Base-by-base conservation (phyloP, 352 stramenopile genomes). In the Blastocystis hominis region DNA sequence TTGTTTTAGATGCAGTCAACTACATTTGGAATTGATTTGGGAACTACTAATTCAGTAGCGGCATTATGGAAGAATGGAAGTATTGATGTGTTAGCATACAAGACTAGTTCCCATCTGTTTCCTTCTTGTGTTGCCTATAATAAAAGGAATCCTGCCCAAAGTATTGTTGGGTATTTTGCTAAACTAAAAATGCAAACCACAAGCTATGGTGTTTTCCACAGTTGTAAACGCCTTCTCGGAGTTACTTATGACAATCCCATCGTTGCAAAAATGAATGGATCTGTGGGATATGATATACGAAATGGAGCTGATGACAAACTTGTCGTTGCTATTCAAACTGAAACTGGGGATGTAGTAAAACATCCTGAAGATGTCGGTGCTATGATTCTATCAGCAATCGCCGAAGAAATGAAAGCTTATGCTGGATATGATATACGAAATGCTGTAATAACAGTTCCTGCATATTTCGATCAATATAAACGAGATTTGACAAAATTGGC, bases 391-490 rank as follows among this genome's bases (percentile, higher is more conserved):
- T 30, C 10, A 17, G 13, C 66, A 15, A 7, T 84, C 4, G 13
- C 59, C 24, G 50, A 44, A 34, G 2, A 53, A 34, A 84, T 34
- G 5, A 5, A 56, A 15, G 36, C 34, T 3, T 84, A 68, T 68
- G 55, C 55, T 5, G 72, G 72, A 15, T 64, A 64, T 68, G 50
- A 66, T 34, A 84, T 84, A 7, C 50, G 20, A 13, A 64, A 84
- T 4, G 46, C 30, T 24, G 72, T 84, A 7, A 84, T 87, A n/a
- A 87, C 77, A 40, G 77, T 87, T 24, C 77, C 77, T 44, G 77
- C 97, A 53, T 99, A 99, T 92, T 99, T 99, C 91, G 99, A 99
- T 92, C 96, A 99, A 90, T 93, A 95, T 7, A 97, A 99, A 91
- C 94, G 97, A 90, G 95, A 99, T 92, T 95, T 97, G 44, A 99